phyloP scores from a whole-genome alignment of 306 rosid species.

The Citrullus colocynthis region DNA sequence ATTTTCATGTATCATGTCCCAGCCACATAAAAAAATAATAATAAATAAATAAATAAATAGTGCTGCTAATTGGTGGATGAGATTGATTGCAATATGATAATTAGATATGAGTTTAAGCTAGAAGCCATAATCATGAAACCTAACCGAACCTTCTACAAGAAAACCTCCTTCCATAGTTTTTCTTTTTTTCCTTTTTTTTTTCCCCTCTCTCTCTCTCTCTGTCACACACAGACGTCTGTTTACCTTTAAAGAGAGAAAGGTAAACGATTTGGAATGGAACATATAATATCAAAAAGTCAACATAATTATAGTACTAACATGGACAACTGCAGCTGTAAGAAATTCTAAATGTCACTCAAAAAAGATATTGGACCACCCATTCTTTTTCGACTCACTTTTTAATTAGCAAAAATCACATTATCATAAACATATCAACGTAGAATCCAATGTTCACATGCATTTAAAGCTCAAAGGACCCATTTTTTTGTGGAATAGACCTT shows the following conservation, averaged over 20 bases:
- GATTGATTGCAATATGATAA: background rate
- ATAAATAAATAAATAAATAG: no score
- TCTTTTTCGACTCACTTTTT: background rate
- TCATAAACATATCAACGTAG: background rate
- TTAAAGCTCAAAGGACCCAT: constrained; percentile 3
- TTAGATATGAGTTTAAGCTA: background rate
- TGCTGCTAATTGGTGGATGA: background rate
- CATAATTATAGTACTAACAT: constrained; percentile 3
- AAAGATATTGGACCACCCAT: background rate
- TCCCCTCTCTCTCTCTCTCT: background rate
- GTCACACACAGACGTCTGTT: background rate
- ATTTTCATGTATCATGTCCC: background rate
- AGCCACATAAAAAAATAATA: background rate
- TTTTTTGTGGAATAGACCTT: background rate
- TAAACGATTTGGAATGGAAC: background rate
- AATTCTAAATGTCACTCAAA: background rate
- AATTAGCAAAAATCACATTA: background rate
- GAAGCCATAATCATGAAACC: background rate
- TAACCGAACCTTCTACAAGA: background rate
- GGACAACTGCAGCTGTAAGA: constrained; percentile 1
- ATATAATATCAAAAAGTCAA: background rate
- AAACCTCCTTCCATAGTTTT: background rate
- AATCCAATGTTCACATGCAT: constrained; percentile 11
- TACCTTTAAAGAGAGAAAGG: background rate
- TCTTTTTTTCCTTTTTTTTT: background rate